Conservation (phyloP, 2,329 filamentous ascomycete genomes). For the Fusarium globosum region DNA sequence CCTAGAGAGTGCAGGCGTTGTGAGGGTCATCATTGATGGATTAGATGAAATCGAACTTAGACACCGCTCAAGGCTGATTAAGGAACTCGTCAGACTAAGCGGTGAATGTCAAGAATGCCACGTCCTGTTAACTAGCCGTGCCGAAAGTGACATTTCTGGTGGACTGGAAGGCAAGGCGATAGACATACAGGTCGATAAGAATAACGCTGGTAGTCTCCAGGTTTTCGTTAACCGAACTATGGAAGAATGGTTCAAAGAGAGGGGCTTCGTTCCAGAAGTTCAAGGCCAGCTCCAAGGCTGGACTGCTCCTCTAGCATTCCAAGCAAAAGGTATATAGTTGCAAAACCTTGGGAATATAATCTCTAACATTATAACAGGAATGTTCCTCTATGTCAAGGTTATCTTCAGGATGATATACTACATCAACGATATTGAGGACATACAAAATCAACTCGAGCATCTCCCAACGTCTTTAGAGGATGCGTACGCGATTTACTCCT, state of each 20-base stretch:
- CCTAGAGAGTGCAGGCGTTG: background rate
- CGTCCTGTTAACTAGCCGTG: accelerated
- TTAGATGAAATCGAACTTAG: accelerated
- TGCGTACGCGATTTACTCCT: background rate
- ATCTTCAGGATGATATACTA: background rate
- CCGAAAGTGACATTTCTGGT: background rate
- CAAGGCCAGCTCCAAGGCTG: background rate
- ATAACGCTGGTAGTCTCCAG: background rate
- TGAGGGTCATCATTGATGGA: accelerated
- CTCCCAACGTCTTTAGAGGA: background rate
- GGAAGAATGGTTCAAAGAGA: accelerated
- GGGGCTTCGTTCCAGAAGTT: accelerated
- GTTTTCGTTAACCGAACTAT: accelerated
- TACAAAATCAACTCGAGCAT: accelerated
- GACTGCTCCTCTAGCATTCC: background rate
- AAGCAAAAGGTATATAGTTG: background rate
- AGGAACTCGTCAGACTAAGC: background rate
- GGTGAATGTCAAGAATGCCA: background rate
- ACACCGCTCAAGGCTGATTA: background rate
- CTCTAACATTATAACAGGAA: too few species aligned
- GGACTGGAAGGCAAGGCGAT: too few species aligned
- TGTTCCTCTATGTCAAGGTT: background rate
- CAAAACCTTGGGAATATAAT: too few species aligned
- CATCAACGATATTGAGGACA: accelerated
- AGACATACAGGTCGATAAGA: background rate